phyloP scores from a whole-genome alignment of 805 yeast genomes.

The Cyberlindnera mississippiensis region DNA sequence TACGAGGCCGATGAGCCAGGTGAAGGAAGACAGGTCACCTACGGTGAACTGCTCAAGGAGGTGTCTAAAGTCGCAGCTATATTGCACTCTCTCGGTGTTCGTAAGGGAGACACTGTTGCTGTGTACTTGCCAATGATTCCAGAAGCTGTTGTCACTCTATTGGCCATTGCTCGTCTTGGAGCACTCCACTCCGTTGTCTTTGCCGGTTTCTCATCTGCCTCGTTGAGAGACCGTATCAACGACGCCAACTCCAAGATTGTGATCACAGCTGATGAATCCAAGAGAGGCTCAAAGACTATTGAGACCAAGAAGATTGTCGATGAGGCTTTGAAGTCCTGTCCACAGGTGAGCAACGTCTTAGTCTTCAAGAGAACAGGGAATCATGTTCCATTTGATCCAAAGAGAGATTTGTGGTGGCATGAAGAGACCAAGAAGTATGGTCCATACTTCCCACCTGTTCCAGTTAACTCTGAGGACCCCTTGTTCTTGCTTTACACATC shows the following conservation, averaged over 20 bases:
- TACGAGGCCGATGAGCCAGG: constrained; percentile 71
- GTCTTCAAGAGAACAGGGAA: constrained; percentile 75
- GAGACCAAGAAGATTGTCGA: constrained; percentile 81
- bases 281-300: constrained; percentile 78
- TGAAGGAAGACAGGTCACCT: constrained; percentile 55
- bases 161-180: constrained; percentile 78
- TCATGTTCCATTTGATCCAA: constrained; percentile 42
- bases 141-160: constrained; percentile 68
- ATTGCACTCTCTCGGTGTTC: constrained; percentile 59
- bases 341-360: constrained; percentile 62
- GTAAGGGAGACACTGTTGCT: constrained; percentile 83
- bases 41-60: constrained; percentile 65
- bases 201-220: constrained; percentile 89
- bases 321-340: constrained; percentile 67
- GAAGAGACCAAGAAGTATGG: constrained; percentile 62
- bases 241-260: constrained; percentile 76
- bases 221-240: constrained; percentile 81
- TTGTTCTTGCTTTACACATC: constrained; percentile 78
- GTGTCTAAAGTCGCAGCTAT: constrained; percentile 72
- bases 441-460: constrained; percentile 67
- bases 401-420: constrained; percentile 76
- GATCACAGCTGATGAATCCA: constrained; percentile 77
- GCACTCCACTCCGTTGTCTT: constrained; percentile 83
- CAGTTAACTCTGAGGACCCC: constrained; percentile 78
- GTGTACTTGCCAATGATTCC: constrained; percentile 86